Conservation (phyloP, 805 yeast genomes). For the Wickerhamiella lipophila region DNA sequence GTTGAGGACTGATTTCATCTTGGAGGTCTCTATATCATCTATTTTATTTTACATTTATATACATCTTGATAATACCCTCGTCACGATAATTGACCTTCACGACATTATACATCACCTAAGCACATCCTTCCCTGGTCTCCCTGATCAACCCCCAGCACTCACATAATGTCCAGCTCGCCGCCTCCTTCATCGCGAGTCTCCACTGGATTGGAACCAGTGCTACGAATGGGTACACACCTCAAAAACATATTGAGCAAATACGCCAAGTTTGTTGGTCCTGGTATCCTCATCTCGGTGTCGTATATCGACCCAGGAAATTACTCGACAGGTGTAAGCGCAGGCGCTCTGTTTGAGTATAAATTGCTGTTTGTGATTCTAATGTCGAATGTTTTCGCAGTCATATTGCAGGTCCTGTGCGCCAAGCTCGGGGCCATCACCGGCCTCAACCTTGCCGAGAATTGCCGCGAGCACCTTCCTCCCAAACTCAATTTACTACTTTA, state of each 20-base stretch:
- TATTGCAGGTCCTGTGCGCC: slow-evolving; percentile 70
- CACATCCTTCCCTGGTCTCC: not conserved
- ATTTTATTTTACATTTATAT: no score
- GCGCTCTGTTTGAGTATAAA: slow-evolving; percentile 64
- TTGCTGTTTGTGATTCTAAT: slow-evolving; percentile 58
- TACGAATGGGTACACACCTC: slow-evolving; percentile 1
- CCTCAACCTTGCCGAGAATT: slow-evolving; percentile 72
- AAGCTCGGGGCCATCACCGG: slow-evolving; percentile 87
- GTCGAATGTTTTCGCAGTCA: slow-evolving; percentile 74
- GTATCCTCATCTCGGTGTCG: slow-evolving; percentile 76
- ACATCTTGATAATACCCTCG: no score
- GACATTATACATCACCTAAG: not conserved
- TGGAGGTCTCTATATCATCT: not conserved
- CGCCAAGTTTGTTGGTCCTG: slow-evolving; percentile 69
- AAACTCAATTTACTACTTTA: slow-evolving; percentile 55
- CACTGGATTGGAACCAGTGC: slow-evolving; percentile 1
- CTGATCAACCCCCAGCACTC: not conserved
- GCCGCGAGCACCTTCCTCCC: slow-evolving; percentile 54
- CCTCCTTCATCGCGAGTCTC: slow-evolving; percentile 3
- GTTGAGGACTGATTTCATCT: not conserved
- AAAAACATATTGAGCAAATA: slow-evolving; percentile 36
- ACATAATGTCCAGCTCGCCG: slow-evolving; percentile 1
- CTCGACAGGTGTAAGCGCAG: slow-evolving; percentile 79
- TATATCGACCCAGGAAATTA: slow-evolving; percentile 93
- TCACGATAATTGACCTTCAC: not conserved